Evolutionary conservation across 768 basidiomycete genomes (phyloP).

Genomic region (Pholiota molesta): DNA sequence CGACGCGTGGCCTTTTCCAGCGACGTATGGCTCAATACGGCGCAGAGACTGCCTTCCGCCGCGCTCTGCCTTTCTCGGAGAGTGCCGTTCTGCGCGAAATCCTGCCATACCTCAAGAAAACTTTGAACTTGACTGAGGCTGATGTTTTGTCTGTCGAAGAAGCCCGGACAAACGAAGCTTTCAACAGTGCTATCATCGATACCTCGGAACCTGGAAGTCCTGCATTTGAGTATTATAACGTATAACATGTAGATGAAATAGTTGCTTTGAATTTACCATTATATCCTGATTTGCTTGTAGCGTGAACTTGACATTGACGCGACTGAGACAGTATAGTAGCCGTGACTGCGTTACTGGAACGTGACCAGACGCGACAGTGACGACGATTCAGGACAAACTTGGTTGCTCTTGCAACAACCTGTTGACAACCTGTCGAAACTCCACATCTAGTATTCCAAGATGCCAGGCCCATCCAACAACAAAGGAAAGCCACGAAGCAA

Average conservation of each 20-base stretch:
- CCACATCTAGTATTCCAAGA: conserved; percentile 22
- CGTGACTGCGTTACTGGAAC: too few relatives aligned
- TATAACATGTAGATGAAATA: conserved; percentile 24
- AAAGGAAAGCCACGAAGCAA: conserved; percentile 34
- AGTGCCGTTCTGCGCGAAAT: conserved; percentile 69
- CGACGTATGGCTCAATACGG: conserved; percentile 83
- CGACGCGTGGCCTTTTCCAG: conserved; percentile 35
- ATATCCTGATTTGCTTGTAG: too few relatives aligned
- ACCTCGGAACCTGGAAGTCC: conserved; percentile 88
- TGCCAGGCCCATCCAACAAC: conserved; percentile 67
- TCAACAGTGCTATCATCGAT: conserved; percentile 72
- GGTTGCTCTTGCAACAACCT: background rate
- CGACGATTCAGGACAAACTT: background rate
- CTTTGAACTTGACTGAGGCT: conserved; percentile 69
- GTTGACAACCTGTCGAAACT: background rate
- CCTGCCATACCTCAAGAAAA: conserved; percentile 79
- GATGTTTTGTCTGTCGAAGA: conserved; percentile 74
- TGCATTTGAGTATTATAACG: conserved; percentile 87
- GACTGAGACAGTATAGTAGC: too few relatives aligned
- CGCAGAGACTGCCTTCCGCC: conserved; percentile 76
- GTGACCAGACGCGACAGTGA: background rate
- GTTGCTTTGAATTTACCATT: too few relatives aligned
- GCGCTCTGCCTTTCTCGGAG: conserved; percentile 85
- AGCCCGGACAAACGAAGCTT: conserved; percentile 63
- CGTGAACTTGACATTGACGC: too few relatives aligned